Percentiles rank a stretch among this genome's conserved stretches.
phyloP scores from a whole-genome alignment of 164 flowering plant genomes.

The Echeveria elegans region DNA sequence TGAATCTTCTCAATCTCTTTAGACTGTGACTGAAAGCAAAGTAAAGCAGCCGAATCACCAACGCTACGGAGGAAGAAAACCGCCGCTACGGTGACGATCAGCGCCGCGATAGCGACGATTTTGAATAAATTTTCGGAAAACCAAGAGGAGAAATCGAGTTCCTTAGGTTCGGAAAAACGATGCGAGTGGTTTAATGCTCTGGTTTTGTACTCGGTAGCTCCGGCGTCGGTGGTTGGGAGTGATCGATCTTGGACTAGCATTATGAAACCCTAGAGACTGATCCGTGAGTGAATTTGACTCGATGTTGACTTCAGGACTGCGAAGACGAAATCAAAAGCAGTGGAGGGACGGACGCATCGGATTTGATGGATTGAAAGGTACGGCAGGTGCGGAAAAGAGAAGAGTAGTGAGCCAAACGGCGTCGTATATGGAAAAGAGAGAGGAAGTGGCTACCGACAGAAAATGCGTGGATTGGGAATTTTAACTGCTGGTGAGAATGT shows the following conservation, averaged over 20 bases:
- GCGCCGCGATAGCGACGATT: slow-evolving; percentile 32
- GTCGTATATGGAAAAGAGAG: neutral
- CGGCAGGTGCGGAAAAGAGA: too few relatives aligned
- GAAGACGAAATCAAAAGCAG: too few relatives aligned
- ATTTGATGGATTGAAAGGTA: too few relatives aligned
- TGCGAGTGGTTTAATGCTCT: slow-evolving; percentile 10
- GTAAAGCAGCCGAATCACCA: slow-evolving; percentile 62
- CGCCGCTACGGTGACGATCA: slow-evolving; percentile 58
- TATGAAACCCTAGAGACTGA: neutral
- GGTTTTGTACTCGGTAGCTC: neutral
- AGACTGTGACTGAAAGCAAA: slow-evolving; percentile 49
- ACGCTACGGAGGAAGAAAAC: slow-evolving; percentile 69
- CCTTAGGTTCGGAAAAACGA: slow-evolving; percentile 40
- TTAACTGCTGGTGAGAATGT: neutral
- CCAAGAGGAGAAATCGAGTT: slow-evolving; percentile 78
- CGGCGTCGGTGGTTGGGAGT: neutral
- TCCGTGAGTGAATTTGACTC: neutral
- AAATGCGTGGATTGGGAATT: neutral
- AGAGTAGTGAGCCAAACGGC: neutral
- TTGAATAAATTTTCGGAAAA: slow-evolving; percentile 65
- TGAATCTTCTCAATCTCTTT: slow-evolving; percentile 25
- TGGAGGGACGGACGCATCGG: too few relatives aligned
- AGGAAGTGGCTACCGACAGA: neutral
- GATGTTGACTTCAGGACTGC: too few relatives aligned
- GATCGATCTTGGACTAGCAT: slow-evolving; percentile 4